Evolutionary conservation across 169 alveolate genomes (phyloP).

Genomic region (Plasmodium gonderi): DNA sequence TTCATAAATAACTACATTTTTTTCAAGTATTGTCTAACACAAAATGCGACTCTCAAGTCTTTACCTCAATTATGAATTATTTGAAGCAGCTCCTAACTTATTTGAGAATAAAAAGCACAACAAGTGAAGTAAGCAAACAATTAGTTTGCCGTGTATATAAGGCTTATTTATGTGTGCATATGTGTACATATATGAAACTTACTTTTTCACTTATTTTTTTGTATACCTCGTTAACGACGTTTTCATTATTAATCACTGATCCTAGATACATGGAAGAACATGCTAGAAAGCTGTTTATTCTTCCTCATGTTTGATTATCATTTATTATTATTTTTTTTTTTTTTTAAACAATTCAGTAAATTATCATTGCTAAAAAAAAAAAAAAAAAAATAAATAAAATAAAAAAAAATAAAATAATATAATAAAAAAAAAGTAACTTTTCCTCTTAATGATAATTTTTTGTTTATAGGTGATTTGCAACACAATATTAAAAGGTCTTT

Average conservation of each 20-base stretch:
- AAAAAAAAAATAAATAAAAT: not conserved
- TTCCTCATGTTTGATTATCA: not conserved
- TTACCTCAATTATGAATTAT: conserved; percentile 27
- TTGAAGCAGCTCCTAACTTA: conserved; percentile 46
- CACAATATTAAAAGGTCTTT: conserved; percentile 46
- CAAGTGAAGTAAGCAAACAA: conserved; percentile 41
- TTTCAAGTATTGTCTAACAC: conserved; percentile 33
- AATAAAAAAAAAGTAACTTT: not conserved
- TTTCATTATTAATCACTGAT: too few species aligned
- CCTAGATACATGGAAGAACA: too few species aligned
- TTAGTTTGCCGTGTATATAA: not conserved
- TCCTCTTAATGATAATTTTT: not conserved
- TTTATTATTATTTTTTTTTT: not conserved
- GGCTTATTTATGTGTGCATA: not conserved
- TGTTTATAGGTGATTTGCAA: conserved; percentile 49
- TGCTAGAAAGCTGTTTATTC: not conserved
- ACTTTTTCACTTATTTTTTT: too few species aligned
- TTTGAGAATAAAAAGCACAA: conserved; percentile 32
- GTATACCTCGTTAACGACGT: too few species aligned
- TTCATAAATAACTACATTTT: not conserved
- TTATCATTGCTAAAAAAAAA: not conserved
- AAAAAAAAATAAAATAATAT: not conserved
- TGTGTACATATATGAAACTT: not conserved
- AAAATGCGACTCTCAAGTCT: conserved; percentile 22
- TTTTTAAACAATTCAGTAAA: not conserved